These are phyloP conservation scores for Austroboletus niveus DNA, from an alignment of 1,284 basidiomycete genomes.

Conservation along the genomic window DNA sequence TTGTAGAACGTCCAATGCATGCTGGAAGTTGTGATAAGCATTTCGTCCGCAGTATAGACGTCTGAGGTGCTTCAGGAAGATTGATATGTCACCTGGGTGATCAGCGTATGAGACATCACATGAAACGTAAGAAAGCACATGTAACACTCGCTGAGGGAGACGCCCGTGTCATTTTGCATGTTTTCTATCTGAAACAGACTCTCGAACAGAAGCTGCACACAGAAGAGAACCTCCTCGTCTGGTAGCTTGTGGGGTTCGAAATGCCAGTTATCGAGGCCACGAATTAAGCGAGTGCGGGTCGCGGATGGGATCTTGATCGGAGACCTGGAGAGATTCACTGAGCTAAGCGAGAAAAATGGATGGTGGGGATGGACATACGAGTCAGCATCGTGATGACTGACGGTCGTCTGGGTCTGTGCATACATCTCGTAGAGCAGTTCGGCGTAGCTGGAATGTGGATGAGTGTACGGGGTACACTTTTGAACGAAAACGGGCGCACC, in stretches of 20 bases:
- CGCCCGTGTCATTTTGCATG: constrained; percentile 62
- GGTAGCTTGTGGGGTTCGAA: constrained; percentile 84
- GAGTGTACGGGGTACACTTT: constrained; percentile 2
- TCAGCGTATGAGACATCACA: constrained; percentile 17
- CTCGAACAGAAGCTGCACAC: constrained; percentile 79
- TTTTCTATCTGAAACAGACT: constrained; percentile 71
- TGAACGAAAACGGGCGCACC: constrained; percentile 42
- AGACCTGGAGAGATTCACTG: constrained; percentile 30
- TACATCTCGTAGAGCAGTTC: constrained; percentile 83
- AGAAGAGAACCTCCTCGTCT: constrained; percentile 78
- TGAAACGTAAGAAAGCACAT: constrained; percentile 19
- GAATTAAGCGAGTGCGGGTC: constrained; percentile 56
- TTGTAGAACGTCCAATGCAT: constrained; percentile 92
- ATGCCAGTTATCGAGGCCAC: constrained; percentile 73
- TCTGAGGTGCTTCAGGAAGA: constrained; percentile 78
- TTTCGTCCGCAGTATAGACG: constrained; percentile 86
- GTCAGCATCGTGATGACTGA: constrained; percentile 55
- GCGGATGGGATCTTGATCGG: constrained; percentile 35
- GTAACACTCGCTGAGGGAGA: constrained; percentile 61
- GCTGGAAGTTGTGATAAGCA: constrained; percentile 94
- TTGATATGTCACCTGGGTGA: constrained; percentile 61
- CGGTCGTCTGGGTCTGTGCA: constrained; percentile 69
- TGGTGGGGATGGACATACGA: constrained; percentile 36
- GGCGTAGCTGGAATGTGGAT: constrained; percentile 49
- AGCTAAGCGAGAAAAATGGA: constrained; percentile 8